Evolutionary conservation across 257 asterid species (phyloP), one percentile per base, ranked within the genome.

Genomic region (Echium plantagineum): DNA sequence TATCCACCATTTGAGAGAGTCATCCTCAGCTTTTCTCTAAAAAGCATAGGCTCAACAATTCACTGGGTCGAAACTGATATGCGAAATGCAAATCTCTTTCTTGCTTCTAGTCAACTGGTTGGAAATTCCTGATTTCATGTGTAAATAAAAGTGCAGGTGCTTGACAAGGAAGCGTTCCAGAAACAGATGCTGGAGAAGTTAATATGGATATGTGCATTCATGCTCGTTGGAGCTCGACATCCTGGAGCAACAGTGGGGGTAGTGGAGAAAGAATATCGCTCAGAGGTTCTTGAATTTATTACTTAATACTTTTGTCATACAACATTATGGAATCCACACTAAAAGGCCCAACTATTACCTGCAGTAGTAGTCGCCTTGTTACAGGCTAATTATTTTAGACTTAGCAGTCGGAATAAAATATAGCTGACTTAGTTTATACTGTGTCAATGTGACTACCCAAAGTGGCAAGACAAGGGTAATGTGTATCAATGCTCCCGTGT

Each of bases 171-270:
- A 63, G 83, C 85, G 54, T 91, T 91, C 75, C 80, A 84, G 78
- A 89, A 91, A 73, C 98, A 93, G 77, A 93, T 89, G 96, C 79
- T 93, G 32, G 97, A 93, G 82, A 93, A 93, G 72, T 97, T 91
- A 63, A 88, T 88, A 75, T 91, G 98, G 98, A 91, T 91, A 70
- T 82, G 94, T 63, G 94, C 98, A 57, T 91, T 91, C 83, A 91
- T 91, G 98, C 97, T 91, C 22, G 98, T 91, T 61, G 98, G 98
- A 72, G 95, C 94, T 63, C 95, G 96, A 57, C 97, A 89, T 79
- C 95, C 91, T 22, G 94, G 97, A 59, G 95, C 96, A 55, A 85
- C 94, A 31, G 96, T 91, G 47, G 98, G 98, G 30, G 83, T 6
- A 52, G 96, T 88, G 60, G 98, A 88, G 84, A 84, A 86, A 72